Base-by-base conservation (phyloP, 768 basidiomycete genomes). In the Pulveroboletus sp. region DNA sequence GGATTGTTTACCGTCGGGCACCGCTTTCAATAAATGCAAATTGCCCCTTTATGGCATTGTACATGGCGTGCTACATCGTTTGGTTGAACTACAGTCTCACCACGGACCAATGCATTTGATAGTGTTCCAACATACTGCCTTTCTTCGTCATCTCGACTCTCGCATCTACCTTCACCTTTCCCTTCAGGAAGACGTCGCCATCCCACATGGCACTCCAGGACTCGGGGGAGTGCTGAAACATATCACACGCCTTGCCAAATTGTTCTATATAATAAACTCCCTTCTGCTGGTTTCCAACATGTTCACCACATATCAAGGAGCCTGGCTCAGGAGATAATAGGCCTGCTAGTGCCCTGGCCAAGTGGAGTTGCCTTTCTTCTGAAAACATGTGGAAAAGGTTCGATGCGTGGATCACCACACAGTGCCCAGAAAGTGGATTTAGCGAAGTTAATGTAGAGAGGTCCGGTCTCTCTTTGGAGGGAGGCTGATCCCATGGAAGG, bases 401-500 rank as follows among this genome's bases (percentile, higher is more conserved):
- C 3, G 73, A 71, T 0, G 74, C 73, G 49, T 77, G 73, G 32
- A 84, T 76, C 7, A 70, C 76, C 8, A 78, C 71, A 39, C 81
- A 67, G 28, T 69, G 76, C 0, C 78, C 77, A 36, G 62, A 73
- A 3, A 82, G 67, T 0, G 75, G 73, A 24, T 66, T 78, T 30
- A 83, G 69, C 2, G 78, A 75, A 0, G 57, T 69, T 46, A 80
- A 50, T 0, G 65, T 52, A 6, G 51, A 28, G 24, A 79, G 54
- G 36, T 57, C 54, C 0, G 71, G 73, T 5, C 14, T 28, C 5
- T 56, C 49, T 11, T 54, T 38, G 1, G 58, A 50, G 24, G 67
- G 64, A 4, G 63, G 52, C 17, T 60, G 39, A 6, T 63, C 55
- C 47, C 67, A 62, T 30, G 67, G 68, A 5, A 69, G 60, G 0